These are phyloP conservation scores for Naganishia sp. DNA, from an alignment of 1,284 basidiomycete species.

Conservation along the genomic window DNA sequence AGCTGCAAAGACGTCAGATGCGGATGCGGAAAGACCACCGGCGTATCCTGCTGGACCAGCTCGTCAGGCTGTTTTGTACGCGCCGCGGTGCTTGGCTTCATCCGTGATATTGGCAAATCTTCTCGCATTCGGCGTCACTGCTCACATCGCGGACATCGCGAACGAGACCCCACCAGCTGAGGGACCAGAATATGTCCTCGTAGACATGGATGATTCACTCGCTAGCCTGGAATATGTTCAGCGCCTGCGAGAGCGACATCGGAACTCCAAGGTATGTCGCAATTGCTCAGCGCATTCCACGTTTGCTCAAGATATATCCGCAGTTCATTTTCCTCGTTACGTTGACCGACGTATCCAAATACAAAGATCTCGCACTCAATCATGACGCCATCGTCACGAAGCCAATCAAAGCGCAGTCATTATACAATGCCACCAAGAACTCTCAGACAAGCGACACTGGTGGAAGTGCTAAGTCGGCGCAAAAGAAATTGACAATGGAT, in stretches of 20 bases:
- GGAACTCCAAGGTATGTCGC: slow-evolving; percentile 6
- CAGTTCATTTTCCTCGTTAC: slow-evolving; percentile 42
- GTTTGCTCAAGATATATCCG: neutral
- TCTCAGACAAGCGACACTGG: slow-evolving; percentile 4
- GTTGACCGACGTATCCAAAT: slow-evolving; percentile 37
- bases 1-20: slow-evolving; percentile 4
- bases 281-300: too few species aligned
- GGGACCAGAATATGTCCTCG: slow-evolving; percentile 7
- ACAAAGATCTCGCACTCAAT: slow-evolving; percentile 1
- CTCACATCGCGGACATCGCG: neutral
- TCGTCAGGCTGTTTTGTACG: slow-evolving; percentile 16
- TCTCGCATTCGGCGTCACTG: slow-evolving; percentile 8
- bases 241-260: slow-evolving; percentile 6
- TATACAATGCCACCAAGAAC: slow-evolving; percentile 40
- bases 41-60: slow-evolving; percentile 8
- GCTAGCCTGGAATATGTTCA: slow-evolving; percentile 1
- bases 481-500: slow-evolving; percentile 18
- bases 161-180: too few species aligned
- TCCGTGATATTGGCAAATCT: slow-evolving; percentile 11
- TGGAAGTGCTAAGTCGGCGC: neutral
- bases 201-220: slow-evolving; percentile 9
- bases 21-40: neutral
- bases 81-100: neutral
- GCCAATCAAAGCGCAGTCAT: slow-evolving; percentile 45
- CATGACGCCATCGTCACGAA: slow-evolving; percentile 45